Base-by-base conservation (phyloP, 2,329 filamentous ascomycete genomes). In the Epichloe sp. region DNA sequence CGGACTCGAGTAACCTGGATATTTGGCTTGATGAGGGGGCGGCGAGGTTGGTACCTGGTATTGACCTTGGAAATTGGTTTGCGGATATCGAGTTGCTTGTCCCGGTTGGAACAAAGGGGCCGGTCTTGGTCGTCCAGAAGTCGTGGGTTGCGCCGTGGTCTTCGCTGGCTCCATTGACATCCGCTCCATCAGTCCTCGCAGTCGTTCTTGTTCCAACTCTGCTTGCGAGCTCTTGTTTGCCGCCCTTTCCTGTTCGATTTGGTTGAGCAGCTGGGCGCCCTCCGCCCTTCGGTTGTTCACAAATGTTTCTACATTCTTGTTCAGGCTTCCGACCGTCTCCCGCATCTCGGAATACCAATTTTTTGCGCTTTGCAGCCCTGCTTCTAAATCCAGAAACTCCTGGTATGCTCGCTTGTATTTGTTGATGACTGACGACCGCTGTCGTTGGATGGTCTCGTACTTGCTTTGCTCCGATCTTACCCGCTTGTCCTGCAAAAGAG, bases 241-340 rank as follows among this genome's bases (percentile, higher is more conserved):
- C 4, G 80, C 77, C 60, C 84, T 84, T 48, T 85, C 82, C 58
- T 86, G 82, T 66, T 95, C 89, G 56, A 98, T 98, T 59, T 89
- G 85, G 58, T 80, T 82, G 37, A 98, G 78, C 5, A 98, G 77
- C 64, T 95, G 88, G 0, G 88, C 88, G 4, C 93, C 93, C 71
- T 98, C 93, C 0, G 87, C 85, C 54, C 90, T 76, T 48, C 93
- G 80, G 66, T 98, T 98, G 71, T 89, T 94, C 57, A 98, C 90
- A 68, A 98, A 98, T 0, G 86, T 86, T 57, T 97, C 91, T 1
- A 98, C 93, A 60, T 98, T 98, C 76, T 95, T 93, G 60, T 89
- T 82, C 41, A 96, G 72, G 63, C 87, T 95, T 57, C 91, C 86
- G 0, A 94, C 88, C 0, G 89, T 96, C 56, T 96, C 89, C 60